These are phyloP conservation scores for Leishmania amazonensis DNA, from an alignment of 208 protist genomes.

Conservation along the genomic window DNA sequence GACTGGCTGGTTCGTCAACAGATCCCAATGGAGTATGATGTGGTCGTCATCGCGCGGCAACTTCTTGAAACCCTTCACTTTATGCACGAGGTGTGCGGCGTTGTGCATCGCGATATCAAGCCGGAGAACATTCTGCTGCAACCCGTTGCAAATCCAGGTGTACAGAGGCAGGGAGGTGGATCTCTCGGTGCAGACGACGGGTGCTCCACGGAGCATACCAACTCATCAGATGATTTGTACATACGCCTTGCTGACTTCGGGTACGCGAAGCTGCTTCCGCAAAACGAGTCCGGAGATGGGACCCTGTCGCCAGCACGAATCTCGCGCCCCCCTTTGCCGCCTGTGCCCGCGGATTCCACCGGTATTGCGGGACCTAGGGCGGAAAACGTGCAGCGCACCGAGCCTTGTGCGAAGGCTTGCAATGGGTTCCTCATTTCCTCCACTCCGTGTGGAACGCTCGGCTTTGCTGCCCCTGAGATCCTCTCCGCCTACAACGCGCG, in stretches of 20 bases:
- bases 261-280: constrained; percentile 43
- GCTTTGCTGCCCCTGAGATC: constrained; percentile 62
- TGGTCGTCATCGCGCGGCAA: constrained; percentile 42
- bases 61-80: constrained; percentile 49
- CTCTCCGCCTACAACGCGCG: constrained; percentile 46
- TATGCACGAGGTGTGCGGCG: constrained; percentile 53
- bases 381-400: neutral
- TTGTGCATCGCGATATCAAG: constrained; percentile 96
- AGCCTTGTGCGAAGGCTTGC: constrained; percentile 7
- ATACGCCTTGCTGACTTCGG: constrained; percentile 58
- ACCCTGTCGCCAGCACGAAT: constrained; percentile 3
- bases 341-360: constrained; percentile 5
- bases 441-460: constrained; percentile 55
- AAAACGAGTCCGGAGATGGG: constrained; percentile 8
- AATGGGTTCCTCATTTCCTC: constrained; percentile 29
- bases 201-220: constrained; percentile 3
- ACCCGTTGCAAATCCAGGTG: constrained; percentile 3
- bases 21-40: constrained; percentile 49
- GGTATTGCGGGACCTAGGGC: neutral
- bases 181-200: constrained; percentile 16
- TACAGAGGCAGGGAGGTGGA: constrained; percentile 25
- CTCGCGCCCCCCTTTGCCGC: constrained; percentile 3
- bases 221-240: constrained; percentile 27
- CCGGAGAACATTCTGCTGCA: constrained; percentile 91
- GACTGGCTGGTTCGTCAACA: constrained; percentile 58